A percentile compares a stretch with the other conserved stretches of the same genome.
phyloP scores from a whole-genome alignment of 2,329 filamentous ascomycete genomes.

The Massarina eburnea region DNA sequence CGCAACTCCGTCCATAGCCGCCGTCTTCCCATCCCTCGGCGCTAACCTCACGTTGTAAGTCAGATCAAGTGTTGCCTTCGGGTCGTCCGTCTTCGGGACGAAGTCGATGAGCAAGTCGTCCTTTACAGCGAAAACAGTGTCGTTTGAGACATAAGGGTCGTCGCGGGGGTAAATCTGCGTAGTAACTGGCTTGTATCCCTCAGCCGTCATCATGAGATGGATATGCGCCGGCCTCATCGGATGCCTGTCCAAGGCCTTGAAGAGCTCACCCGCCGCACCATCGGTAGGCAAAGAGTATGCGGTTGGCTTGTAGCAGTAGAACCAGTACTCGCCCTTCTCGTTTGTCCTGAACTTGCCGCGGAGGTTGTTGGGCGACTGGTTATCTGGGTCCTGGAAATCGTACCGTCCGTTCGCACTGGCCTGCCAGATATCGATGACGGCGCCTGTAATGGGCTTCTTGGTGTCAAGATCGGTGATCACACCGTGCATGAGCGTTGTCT shows the following conservation, averaged over 20 bases:
- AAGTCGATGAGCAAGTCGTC: slow-evolving; percentile 62
- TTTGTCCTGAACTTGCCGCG: slow-evolving; percentile 74
- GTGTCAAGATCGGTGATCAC: slow-evolving; percentile 65
- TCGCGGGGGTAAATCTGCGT: slow-evolving; percentile 62
- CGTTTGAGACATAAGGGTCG: slow-evolving; percentile 59
- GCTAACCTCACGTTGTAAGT: slow-evolving; percentile 63
- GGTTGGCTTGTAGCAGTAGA: slow-evolving; percentile 75
- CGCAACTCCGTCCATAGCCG: slow-evolving; percentile 34
- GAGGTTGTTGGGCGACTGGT: slow-evolving; percentile 72
- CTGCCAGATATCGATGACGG: slow-evolving; percentile 79
- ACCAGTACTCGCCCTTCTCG: slow-evolving; percentile 68
- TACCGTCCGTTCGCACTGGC: slow-evolving; percentile 75
- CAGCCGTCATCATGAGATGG: slow-evolving; percentile 58
- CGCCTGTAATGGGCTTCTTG: slow-evolving; percentile 65
- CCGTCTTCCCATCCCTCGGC: slow-evolving; percentile 39
- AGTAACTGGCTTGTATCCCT: slow-evolving; percentile 58
- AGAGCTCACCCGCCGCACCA: slow-evolving; percentile 55
- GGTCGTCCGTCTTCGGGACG: slow-evolving; percentile 52
- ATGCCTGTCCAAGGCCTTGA: slow-evolving; percentile 58
- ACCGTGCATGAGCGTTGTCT: slow-evolving; percentile 69
- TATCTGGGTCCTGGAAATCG: slow-evolving; percentile 73
- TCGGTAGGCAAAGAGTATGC: slow-evolving; percentile 69
- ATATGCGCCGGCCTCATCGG: slow-evolving; percentile 65
- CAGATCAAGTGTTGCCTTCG: slow-evolving; percentile 60
- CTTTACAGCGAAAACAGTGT: slow-evolving; percentile 65